Percentiles rank a stretch among this genome's conserved stretches.
These are phyloP conservation scores for Amanita polypyramis DNA, from an alignment of 768 basidiomycete species.

Conservation along the genomic window DNA sequence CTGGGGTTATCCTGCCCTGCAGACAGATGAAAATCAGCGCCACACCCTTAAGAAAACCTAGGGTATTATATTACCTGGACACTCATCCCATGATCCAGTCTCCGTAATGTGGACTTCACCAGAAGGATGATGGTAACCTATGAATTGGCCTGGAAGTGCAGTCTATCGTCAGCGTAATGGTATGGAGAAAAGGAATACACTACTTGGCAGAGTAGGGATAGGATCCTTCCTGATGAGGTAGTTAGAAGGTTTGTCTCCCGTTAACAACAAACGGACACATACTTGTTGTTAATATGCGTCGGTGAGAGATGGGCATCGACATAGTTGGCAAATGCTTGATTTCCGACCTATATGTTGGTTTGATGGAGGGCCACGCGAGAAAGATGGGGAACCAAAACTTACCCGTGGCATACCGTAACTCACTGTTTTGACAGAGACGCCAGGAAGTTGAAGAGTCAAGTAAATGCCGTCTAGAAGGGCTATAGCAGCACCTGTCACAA, in stretches of 20 bases:
- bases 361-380: too few relatives aligned
- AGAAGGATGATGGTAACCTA: constrained; percentile 36
- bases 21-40: neutral
- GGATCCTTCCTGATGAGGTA: constrained; percentile 21
- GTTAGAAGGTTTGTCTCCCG: neutral
- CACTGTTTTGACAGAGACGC: constrained; percentile 23
- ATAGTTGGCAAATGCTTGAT: constrained; percentile 52
- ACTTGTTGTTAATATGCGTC: constrained; percentile 58
- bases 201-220: constrained; percentile 30
- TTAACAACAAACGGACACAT: too few relatives aligned
- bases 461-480: constrained; percentile 47
- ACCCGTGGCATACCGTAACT: constrained; percentile 35
- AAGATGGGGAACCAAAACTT: too few relatives aligned
- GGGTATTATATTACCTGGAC: constrained; percentile 29
- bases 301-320: constrained; percentile 39
- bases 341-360: constrained; percentile 32
- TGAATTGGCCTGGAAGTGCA: constrained; percentile 17
- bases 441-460: constrained; percentile 38
- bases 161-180: too few relatives aligned
- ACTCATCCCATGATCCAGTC: constrained; percentile 36
- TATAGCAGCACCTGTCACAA: constrained; percentile 34
- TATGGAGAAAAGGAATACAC: too few relatives aligned
- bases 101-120: constrained; percentile 30
- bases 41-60: neutral
- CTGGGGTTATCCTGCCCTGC: constrained; percentile 54